Evolutionary conservation across 768 basidiomycete species (phyloP).

Genomic region (Lentinula edodes): DNA sequence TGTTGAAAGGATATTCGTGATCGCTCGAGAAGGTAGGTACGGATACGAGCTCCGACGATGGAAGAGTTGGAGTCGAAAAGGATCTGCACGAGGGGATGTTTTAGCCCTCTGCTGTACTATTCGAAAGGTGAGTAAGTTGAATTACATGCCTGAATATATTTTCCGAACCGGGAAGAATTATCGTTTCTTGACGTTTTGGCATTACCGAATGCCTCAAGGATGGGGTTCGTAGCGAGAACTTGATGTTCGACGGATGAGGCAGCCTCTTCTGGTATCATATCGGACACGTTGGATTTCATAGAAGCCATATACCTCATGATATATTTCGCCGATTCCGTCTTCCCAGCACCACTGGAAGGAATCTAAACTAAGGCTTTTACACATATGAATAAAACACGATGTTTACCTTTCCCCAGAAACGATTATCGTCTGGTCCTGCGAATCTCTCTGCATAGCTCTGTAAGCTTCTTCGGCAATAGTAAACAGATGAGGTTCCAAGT

Average conservation of each 20-base stretch:
- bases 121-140: slow-evolving; percentile 58
- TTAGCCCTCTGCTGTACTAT: slow-evolving; percentile 63
- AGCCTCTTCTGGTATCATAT: slow-evolving; percentile 51
- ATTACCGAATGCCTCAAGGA: slow-evolving; percentile 98
- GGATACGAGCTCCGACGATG: slow-evolving; percentile 97
- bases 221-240: slow-evolving; percentile 98
- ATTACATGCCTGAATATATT: slow-evolving; percentile 99
- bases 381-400: slow-evolving; percentile 8
- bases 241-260: slow-evolving; percentile 91
- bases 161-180: slow-evolving; percentile 98
- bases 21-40: slow-evolving; percentile 95
- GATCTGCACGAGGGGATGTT: slow-evolving; percentile 83
- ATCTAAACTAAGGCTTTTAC: slow-evolving; percentile 7
- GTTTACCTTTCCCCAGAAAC: slow-evolving; percentile 94
- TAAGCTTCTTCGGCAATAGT: slow-evolving; percentile 99
- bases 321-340: slow-evolving; percentile 99
- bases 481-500: slow-evolving; percentile 91
- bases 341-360: slow-evolving; percentile 84
- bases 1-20: slow-evolving; percentile 98
- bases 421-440: slow-evolving; percentile 96
- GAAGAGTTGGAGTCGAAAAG: slow-evolving; percentile 83
- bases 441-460: slow-evolving; percentile 91
- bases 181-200: slow-evolving; percentile 99
- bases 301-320: slow-evolving; percentile 99
- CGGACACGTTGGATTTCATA: slow-evolving; percentile 93